phyloP scores from a whole-genome alignment of 129 eudicot genomes.

The Flaveria bidentis region DNA sequence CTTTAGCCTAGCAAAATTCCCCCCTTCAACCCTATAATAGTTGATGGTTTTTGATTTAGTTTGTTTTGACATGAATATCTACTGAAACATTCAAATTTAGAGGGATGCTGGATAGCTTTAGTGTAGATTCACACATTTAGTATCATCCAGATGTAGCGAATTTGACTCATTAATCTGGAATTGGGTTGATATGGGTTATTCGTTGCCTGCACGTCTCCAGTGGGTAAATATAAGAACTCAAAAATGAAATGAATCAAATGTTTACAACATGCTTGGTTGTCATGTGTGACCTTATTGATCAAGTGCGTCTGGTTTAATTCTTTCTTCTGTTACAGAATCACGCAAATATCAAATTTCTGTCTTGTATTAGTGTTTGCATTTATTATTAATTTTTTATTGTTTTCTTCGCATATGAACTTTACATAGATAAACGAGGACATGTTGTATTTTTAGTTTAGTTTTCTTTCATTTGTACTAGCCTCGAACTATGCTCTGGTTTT shows the following conservation, averaged over 20 bases:
- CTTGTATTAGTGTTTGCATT: slow-evolving; percentile 1
- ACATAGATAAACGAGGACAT: slow-evolving; percentile 13
- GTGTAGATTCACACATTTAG: slow-evolving; percentile 7
- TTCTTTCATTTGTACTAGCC: not conserved
- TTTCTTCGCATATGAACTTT: slow-evolving; percentile 10
- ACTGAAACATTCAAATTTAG: slow-evolving; percentile 12
- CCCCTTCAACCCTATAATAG: not conserved
- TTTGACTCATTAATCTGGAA: not conserved
- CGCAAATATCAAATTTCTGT: slow-evolving; percentile 6
- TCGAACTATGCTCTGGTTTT: slow-evolving; percentile 11
- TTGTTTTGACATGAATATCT: slow-evolving; percentile 12
- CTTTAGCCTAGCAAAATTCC: not conserved
- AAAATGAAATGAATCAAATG: not conserved
- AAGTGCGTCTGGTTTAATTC: not conserved
- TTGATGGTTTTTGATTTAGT: slow-evolving; percentile 1
- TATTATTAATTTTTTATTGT: slow-evolving; percentile 10
- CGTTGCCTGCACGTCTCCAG: not conserved
- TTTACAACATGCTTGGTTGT: slow-evolving; percentile 12
- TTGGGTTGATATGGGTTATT: slow-evolving; percentile 2
- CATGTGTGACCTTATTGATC: slow-evolving; percentile 5
- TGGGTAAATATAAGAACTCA: not conserved
- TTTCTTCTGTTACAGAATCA: not conserved
- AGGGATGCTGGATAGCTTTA: slow-evolving; percentile 8
- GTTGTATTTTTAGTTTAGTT: slow-evolving; percentile 5
- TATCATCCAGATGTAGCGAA: not conserved